Evolutionary conservation across 352 stramenopile genomes (phyloP), one percentile per base, ranked within the genome.

Genomic region (Pythium diclinum): DNA sequence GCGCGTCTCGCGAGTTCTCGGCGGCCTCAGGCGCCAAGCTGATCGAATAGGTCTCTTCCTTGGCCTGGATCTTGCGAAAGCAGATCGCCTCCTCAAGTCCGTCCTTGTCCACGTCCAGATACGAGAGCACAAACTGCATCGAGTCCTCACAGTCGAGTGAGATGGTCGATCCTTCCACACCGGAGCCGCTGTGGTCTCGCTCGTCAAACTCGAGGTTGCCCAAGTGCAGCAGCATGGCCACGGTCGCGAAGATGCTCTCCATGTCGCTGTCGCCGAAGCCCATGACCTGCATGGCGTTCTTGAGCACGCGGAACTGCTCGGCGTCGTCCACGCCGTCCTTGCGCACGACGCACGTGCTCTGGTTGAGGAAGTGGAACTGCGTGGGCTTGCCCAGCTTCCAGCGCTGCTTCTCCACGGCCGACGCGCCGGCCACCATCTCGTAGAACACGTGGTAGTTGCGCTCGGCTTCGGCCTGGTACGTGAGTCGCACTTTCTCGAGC

Each of bases 391-490:
- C 76, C 1, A 93, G 60, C 16, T 78, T 71, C 81, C 81, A 92
- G 10, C 81, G 79, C 48, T 87, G 73, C 59, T 87, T 90, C 63
- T 89, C 76, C 9, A 81, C 83, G 1, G 56, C 59, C 1, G 69
- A 83, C 0, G 84, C 84, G 34, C 86, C 89, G 21, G 86, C 89
- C 62, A 96, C 75, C 17, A 98, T 90, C 72, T 98, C 85, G 72
- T 98, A 98, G 69, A 98, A 98, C 65, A 99, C 89, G 82, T 98
- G 94, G 75, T 98, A 98, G 75, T 98, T 98, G 42, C 96, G 80
- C 75, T 98, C 96, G 38, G 85, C 83, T 54, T 94, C 86, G 9
- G 85, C 91, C 69, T 99, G 95, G 57, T 94, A 97, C 13, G 91
- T 91, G 19, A 99, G 78, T 38, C 97, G 90, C 33, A 98, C 90